These are phyloP conservation scores for Pilaira anomala DNA, from an alignment of 192 early-diverging fungal species.

Conservation along the genomic window DNA sequence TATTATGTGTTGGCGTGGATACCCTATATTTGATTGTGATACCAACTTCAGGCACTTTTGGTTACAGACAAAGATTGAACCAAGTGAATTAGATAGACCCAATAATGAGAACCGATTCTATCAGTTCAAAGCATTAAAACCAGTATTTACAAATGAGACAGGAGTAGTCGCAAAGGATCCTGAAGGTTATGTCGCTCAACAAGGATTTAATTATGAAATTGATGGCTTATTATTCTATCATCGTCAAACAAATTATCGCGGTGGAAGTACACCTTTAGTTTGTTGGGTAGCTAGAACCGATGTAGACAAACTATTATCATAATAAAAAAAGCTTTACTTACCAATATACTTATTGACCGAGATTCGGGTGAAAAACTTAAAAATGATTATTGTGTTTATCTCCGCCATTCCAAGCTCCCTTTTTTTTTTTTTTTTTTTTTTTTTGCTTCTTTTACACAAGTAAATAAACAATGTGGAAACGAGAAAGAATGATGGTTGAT, in stretches of 20 bases:
- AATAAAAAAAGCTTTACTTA: too few relatives aligned
- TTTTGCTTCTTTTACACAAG: background rate
- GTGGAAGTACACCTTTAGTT: slow-evolving; percentile 52
- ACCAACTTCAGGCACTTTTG: slow-evolving; percentile 55
- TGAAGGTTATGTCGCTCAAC: background rate
- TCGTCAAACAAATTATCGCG: slow-evolving; percentile 48
- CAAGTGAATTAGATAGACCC: slow-evolving; percentile 45
- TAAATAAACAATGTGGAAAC: slow-evolving; percentile 9
- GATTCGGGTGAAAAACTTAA: background rate
- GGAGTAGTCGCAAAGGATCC: background rate
- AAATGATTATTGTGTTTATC: background rate
- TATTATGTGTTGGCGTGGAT: slow-evolving; percentile 61
- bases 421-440: background rate
- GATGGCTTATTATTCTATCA: slow-evolving; percentile 57
- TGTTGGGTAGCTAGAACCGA: slow-evolving; percentile 50
- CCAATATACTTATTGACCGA: background rate
- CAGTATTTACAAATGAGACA: slow-evolving; percentile 10
- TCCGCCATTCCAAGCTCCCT: background rate
- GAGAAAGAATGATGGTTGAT: slow-evolving; percentile 17
- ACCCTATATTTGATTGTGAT: slow-evolving; percentile 61
- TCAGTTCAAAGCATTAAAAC: slow-evolving; percentile 25
- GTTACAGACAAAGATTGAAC: slow-evolving; percentile 43
- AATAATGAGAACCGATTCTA: slow-evolving; percentile 24
- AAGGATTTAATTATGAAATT: slow-evolving; percentile 13
- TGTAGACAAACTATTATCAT: slow-evolving; percentile 2